phyloP scores from a whole-genome alignment of 306 rosid genomes.

The Nissolia schottii region DNA sequence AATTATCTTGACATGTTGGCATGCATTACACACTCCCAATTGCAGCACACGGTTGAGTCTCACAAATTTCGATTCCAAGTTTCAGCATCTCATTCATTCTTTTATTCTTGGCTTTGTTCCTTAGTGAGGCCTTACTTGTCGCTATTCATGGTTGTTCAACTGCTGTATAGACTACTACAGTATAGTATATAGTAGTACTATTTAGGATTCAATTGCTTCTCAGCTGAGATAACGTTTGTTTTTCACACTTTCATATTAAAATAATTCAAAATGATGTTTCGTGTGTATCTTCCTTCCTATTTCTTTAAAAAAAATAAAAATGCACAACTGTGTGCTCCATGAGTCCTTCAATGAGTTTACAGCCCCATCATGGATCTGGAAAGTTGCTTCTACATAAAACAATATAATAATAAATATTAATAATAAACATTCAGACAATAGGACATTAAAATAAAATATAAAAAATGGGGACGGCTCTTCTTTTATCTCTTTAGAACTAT shows the following conservation, averaged over 20 bases:
- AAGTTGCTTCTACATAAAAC: conserved; percentile 19
- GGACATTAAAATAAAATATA: not conserved
- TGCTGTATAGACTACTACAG: conserved; percentile 21
- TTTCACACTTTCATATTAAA: not conserved
- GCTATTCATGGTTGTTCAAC: conserved; percentile 46
- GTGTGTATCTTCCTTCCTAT: conserved; percentile 14
- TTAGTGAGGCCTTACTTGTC: conserved; percentile 6
- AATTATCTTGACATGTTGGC: too few species aligned
- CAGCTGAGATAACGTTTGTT: not conserved
- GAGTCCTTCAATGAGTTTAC: conserved; percentile 25
- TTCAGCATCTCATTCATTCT: not conserved
- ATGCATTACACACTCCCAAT: too few species aligned
- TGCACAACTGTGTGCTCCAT: conserved; percentile 22
- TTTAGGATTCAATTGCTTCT: too few species aligned
- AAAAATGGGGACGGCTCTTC: not conserved
- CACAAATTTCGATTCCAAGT: not conserved
- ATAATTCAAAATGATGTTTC: not conserved
- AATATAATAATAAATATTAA: not conserved
- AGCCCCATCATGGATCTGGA: conserved; percentile 33
- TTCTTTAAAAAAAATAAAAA: conserved; percentile 8
- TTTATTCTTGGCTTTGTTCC: conserved; percentile 22
- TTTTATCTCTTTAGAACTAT: not conserved
- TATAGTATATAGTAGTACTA: too few species aligned
- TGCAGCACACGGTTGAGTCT: too few species aligned
- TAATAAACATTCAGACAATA: too few species aligned